Evolutionary conservation across 352 stramenopile species (phyloP).

Genomic region (Pythium rishiriense): DNA sequence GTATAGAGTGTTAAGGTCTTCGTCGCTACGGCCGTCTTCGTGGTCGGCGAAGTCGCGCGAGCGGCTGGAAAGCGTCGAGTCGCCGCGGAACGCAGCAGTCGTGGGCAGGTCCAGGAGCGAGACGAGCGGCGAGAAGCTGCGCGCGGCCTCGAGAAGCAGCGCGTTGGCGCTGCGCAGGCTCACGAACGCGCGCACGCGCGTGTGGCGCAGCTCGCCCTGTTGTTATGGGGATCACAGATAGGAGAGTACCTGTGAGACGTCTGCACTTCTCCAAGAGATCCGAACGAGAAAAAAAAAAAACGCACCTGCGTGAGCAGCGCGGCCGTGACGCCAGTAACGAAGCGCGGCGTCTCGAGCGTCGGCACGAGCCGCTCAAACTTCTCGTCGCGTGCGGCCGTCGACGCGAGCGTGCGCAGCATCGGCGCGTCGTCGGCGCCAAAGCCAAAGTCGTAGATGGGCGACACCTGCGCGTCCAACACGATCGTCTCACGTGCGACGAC

Average conservation of each 20-base stretch:
- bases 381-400: constrained; percentile 31
- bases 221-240: background rate
- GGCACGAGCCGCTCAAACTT: constrained; percentile 38
- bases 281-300: background rate
- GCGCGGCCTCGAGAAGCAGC: constrained; percentile 40
- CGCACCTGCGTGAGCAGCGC: constrained; percentile 62
- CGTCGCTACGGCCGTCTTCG: constrained; percentile 13
- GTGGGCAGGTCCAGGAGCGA: constrained; percentile 45
- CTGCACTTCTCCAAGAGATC: no score
- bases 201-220: constrained; percentile 56
- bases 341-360: constrained; percentile 56
- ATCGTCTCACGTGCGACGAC: constrained; percentile 47
- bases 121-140: constrained; percentile 46
- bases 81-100: background rate
- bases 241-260: no score
- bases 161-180: constrained; percentile 49
- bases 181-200: constrained; percentile 55
- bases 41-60: background rate
- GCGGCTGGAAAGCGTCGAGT: background rate
- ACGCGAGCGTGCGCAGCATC: constrained; percentile 49
- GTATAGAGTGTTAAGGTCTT: constrained; percentile 52
- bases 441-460: constrained; percentile 51
- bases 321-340: constrained; percentile 49
- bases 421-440: constrained; percentile 31
- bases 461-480: constrained; percentile 61